Evolutionary conservation across 2,329 filamentous ascomycete species (phyloP), one percentile per base, ranked within the genome.

Genomic region (Colletotrichum destructivum): DNA sequence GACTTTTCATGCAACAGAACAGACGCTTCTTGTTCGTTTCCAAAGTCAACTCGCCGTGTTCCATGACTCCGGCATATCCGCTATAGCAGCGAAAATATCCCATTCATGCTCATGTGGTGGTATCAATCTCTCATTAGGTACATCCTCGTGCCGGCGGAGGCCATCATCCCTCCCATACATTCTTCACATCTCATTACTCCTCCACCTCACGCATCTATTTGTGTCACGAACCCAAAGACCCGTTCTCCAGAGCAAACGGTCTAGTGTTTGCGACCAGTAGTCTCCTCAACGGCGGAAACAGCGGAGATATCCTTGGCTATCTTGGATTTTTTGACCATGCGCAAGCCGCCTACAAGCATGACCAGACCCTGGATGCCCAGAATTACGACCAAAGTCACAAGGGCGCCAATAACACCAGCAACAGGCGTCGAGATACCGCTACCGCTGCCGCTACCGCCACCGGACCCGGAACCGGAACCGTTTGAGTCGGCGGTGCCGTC

Each of bases 401-500:
- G 81, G 54, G 94, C 93, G 55, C 94, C 91, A 62, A 97, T 95
- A 6, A 96, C 94, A 16, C 94, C 94, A 0, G 93, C 94, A n/a
- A 95, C 90, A 7, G 89, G 87, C 47, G 86, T 89, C 62, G 91
- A 92, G 38, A 97, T 85, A 11, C 88, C 87, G 62, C 82, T 79
- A 23, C 76, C 74, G 47, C 75, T 71, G n/a, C 77, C 77, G 26
- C 76, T 73, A 51, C 75, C 71, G n/a, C 77, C 77, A 26, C 76
- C 68, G 3, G 77, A 72, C 31, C 76, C 68, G 3, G 77, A 73
- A 7, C 65, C 75, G 21, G 76, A 77, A 21, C 74, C 75, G 55
- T 76, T 75, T 11, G 78, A 71, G 4, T 76, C 71, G 15, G 75
- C 73, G 44, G 75, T 73, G 21, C 79, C 78, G 49, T 75, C 77